Percentiles rank a stretch among this genome's conserved stretches.
Evolutionary conservation across 768 basidiomycete species (phyloP).

Genomic region (Lactifluus subvellereus): DNA sequence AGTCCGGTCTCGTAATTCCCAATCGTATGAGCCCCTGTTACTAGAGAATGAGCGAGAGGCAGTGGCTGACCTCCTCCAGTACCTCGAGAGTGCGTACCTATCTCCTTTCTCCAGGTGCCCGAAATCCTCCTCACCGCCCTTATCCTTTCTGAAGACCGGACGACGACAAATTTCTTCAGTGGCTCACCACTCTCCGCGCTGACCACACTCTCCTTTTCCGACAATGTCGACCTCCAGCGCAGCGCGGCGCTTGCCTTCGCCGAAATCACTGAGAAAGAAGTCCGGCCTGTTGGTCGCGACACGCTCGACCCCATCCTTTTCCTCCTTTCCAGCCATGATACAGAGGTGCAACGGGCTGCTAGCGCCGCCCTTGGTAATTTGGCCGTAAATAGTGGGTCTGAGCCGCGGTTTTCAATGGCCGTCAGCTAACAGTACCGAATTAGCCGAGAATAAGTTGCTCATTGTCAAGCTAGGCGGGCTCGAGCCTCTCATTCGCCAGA

Average conservation of each 20-base stretch:
- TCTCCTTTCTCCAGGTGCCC: neutral
- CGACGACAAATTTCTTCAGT: conserved; percentile 96
- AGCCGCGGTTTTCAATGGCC: neutral
- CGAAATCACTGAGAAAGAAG: conserved; percentile 99
- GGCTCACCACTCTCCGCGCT: conserved; percentile 89
- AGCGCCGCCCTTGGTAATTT: conserved; percentile 96
- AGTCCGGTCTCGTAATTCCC: conserved; percentile 81
- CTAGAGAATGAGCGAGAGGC: conserved; percentile 95
- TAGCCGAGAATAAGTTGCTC: conserved; percentile 98
- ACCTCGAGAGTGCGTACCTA: conserved; percentile 80
- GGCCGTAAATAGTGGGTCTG: conserved; percentile 87
- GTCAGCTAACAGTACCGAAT: conserved; percentile 7
- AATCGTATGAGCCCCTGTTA: conserved; percentile 80
- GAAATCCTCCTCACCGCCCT: neutral
- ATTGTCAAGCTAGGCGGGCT: conserved; percentile 97
- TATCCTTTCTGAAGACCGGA: conserved; percentile 63
- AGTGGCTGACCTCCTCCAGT: conserved; percentile 94
- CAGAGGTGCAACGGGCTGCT: conserved; percentile 97
- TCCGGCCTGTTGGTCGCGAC: conserved; percentile 91
- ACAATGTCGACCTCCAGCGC: conserved; percentile 98
- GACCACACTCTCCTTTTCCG: conserved; percentile 95
- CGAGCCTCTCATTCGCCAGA: conserved; percentile 96
- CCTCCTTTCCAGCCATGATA: conserved; percentile 94
- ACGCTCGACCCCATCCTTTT: conserved; percentile 98
- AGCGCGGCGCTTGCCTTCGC: conserved; percentile 98